phyloP scores from a whole-genome alignment of 345 rosid genomes.

The Passiflora organensis region DNA sequence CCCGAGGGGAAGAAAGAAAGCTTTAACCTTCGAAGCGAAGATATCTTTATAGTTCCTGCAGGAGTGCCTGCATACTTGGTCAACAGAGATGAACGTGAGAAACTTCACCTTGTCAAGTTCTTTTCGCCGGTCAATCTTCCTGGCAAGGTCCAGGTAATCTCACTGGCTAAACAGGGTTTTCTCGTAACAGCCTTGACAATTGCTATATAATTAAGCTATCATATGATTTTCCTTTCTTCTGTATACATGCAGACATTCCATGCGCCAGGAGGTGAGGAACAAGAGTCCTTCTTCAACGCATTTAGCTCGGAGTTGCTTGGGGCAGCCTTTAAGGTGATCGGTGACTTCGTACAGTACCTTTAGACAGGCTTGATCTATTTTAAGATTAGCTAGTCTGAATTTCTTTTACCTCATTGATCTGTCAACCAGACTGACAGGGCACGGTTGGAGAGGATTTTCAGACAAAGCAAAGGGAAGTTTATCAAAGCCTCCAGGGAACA shows the following conservation, averaged over 20 bases:
- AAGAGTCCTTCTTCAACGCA: constrained; percentile 14
- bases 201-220: no score
- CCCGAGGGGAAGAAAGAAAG: constrained; percentile 13
- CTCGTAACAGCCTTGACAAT: no score
- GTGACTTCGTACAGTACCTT: no score
- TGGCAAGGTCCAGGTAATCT: constrained; percentile 30
- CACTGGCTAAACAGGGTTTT: no score
- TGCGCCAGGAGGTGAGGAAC: constrained; percentile 6
- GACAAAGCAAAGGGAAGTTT: constrained; percentile 1
- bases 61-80: constrained; percentile 16
- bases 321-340: constrained; percentile 18
- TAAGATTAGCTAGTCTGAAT: no score
- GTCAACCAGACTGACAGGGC: constrained; percentile 12
- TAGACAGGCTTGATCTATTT: no score
- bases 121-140: constrained; percentile 36
- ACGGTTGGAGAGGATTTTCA: constrained; percentile 14
- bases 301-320: constrained; percentile 25
- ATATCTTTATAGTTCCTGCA: constrained; percentile 13
- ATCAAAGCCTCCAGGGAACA: constrained; percentile 23
- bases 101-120: constrained; percentile 26
- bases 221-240: background rate
- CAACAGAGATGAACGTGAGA: constrained; percentile 16
- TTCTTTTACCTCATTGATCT: background rate
- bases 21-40: constrained; percentile 15
- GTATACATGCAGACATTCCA: constrained; percentile 18